Conservation (phyloP, 208 protist species). For the Crithidia acanthocephali region DNA sequence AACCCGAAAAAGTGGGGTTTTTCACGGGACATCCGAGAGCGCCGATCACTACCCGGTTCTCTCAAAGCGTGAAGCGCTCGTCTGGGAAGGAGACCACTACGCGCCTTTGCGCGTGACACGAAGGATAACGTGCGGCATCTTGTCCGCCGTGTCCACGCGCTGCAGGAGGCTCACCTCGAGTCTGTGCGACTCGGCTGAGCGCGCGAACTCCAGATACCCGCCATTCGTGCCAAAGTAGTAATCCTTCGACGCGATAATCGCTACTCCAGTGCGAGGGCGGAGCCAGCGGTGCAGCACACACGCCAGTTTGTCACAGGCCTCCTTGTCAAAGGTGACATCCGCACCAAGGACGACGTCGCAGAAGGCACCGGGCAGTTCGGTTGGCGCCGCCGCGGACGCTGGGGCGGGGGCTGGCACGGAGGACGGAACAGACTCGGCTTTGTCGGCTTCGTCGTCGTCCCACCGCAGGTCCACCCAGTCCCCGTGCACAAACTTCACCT, state of each 20-base stretch:
- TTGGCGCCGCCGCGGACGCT: background rate
- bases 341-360: constrained; percentile 76
- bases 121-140: constrained; percentile 74
- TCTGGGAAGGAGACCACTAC: too few species aligned
- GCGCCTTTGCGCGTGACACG: constrained; percentile 30
- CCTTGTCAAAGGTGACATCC: constrained; percentile 89
- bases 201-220: constrained; percentile 64
- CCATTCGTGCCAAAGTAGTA: constrained; percentile 93
- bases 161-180: constrained; percentile 46
- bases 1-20: too few species aligned
- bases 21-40: too few species aligned
- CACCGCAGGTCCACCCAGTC: constrained; percentile 74
- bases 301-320: constrained; percentile 77
- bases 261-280: constrained; percentile 41
- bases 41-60: too few species aligned
- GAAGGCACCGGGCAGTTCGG: background rate
- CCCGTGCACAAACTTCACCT: constrained; percentile 72
- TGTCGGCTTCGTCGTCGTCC: constrained; percentile 1
- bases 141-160: constrained; percentile 52
- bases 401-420: background rate
- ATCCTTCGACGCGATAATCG: constrained; percentile 83
- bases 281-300: constrained; percentile 69
- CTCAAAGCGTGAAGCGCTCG: too few species aligned
- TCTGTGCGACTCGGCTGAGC: constrained; percentile 31
- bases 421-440: background rate